Evolutionary conservation across 1,139 yeast species (phyloP).

Genomic region (Lodderomyces metapsilosis): DNA sequence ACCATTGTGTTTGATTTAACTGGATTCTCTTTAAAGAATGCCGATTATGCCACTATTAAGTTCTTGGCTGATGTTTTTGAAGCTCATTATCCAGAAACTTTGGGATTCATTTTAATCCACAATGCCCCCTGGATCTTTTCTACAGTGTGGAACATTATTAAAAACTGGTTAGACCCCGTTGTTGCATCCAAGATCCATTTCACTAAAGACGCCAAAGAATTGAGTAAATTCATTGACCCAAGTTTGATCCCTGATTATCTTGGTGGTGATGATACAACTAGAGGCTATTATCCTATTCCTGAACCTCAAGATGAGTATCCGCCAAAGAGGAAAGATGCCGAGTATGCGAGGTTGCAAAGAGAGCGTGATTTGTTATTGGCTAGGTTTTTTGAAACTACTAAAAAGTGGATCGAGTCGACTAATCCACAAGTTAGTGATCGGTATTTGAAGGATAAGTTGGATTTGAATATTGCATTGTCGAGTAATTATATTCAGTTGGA

Average conservation of each 20-base stretch:
- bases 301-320: conserved; percentile 29
- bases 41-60: conserved; percentile 44
- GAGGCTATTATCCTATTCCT: conserved; percentile 31
- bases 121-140: conserved; percentile 53
- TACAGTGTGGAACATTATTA: conserved; percentile 47
- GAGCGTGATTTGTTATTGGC: conserved; percentile 35
- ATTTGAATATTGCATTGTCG: conserved; percentile 28
- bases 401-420: conserved; percentile 43
- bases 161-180: conserved; percentile 48
- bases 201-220: conserved; percentile 37
- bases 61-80: conserved; percentile 46
- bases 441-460: conserved; percentile 41
- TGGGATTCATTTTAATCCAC: conserved; percentile 40
- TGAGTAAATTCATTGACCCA: conserved; percentile 32
- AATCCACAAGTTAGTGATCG: conserved; percentile 37
- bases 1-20: conserved; percentile 46
- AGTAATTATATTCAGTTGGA: conserved; percentile 37
- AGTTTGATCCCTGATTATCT: conserved; percentile 36
- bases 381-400: conserved; percentile 35
- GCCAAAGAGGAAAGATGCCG: conserved; percentile 30
- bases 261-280: conserved; percentile 38
- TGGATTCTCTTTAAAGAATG: conserved; percentile 46
- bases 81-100: conserved; percentile 50
- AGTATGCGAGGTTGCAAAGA: conserved; percentile 25
- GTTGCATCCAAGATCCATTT: conserved; percentile 47